These are phyloP conservation scores for Mycothermus thermophilus DNA, from an alignment of 495 filamentous ascomycete genomes.

Conservation along the genomic window DNA sequence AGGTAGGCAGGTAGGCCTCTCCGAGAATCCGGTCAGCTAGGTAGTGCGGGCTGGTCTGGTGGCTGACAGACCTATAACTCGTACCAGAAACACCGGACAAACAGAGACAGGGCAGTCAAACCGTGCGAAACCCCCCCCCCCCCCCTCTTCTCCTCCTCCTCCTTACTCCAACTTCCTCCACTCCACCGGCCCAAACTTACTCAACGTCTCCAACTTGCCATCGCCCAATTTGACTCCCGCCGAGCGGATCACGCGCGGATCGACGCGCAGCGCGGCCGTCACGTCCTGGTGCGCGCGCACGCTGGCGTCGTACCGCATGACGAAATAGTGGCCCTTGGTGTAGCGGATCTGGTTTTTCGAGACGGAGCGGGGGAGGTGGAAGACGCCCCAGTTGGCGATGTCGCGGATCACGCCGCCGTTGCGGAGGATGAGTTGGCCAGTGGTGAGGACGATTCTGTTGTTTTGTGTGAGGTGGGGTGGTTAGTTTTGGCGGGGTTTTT, in stretches of 20 bases:
- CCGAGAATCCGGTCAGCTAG: too few species aligned
- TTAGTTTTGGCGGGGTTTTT: conserved; percentile 1
- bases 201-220: conserved; percentile 54
- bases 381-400: conserved; percentile 86
- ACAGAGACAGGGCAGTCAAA: too few species aligned
- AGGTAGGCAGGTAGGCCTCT: too few species aligned
- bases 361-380: conserved; percentile 61
- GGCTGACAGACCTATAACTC: too few species aligned
- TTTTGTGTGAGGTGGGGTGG: background rate
- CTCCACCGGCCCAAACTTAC: conserved; percentile 41
- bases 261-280: conserved; percentile 60
- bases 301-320: conserved; percentile 84
- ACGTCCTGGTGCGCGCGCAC: conserved; percentile 57
- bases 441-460: conserved; percentile 79
- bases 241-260: conserved; percentile 82
- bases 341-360: conserved; percentile 67
- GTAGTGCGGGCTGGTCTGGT: too few species aligned
- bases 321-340: conserved; percentile 83
- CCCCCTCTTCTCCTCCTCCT: background rate
- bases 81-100: too few species aligned
- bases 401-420: conserved; percentile 84
- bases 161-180: conserved; percentile 15
- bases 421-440: conserved; percentile 69
- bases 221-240: conserved; percentile 75
- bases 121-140: too few species aligned